Evolutionary conservation across 331 rosid species (phyloP), one percentile per base, ranked within the genome.

Genomic region (Spiraea crenata): DNA sequence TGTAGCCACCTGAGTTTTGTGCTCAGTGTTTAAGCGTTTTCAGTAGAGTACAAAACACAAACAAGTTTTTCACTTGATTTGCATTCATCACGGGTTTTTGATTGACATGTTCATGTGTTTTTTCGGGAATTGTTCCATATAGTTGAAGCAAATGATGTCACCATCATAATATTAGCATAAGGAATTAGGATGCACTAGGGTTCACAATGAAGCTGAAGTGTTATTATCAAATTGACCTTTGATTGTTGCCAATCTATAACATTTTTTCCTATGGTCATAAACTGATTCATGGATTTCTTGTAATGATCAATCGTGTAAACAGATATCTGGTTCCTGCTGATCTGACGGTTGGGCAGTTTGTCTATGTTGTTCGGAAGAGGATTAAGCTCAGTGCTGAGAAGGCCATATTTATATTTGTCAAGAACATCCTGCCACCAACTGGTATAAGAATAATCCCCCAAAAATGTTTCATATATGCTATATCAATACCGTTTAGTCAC

Each of bases 321-420:
- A 83, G 87, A 57, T 83, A 83, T 59, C 73, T 83, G 74, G 87
- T 83, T 68, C 86, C 86, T 25, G 84, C 86, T 58, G 86, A 82
- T 75, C 40, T 82, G 57, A 82, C 86, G 6, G 83, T 82, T 41
- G 86, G 86, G 49, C 86, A 82, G 74, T 82, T 82, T 52, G 86
- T 82, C 17, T 82, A 79, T 52, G 83, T 82, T 50, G 86, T 82
- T 13, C 86, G 86, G 10, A 82, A 82, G 79, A 79, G 86, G 65
- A 82, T 82, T 44, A 82, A 79, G 60, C 86, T 82, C 38, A 70
- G 86, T 48, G 81, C 86, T 14, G 86, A 82, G 81, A 82, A 82
- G 79, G 86, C 86, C 48, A 82, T 82, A 20, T 82, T 82, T 61
- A 79, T 82, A 35, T 82, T 82, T 69, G 86, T 82, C 61, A 82